Percentiles rank a stretch among this genome's conserved stretches.
Evolutionary conservation across 495 filamentous ascomycete genomes (phyloP).

Genomic region (Viridothelium virens): DNA sequence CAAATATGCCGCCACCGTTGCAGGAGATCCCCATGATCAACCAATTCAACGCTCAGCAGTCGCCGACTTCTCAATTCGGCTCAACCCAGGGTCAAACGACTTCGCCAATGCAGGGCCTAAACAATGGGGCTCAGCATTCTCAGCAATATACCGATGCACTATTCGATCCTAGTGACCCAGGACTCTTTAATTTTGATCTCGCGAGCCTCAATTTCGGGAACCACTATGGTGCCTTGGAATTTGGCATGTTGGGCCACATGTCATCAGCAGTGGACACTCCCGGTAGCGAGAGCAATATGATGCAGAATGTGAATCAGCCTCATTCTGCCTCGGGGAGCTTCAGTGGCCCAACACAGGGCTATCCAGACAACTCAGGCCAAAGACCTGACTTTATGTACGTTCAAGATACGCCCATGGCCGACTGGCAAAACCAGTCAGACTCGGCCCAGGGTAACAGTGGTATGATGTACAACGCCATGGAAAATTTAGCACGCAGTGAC

Average conservation of each 20-base stretch:
- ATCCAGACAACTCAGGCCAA: neutral
- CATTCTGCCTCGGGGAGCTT: neutral
- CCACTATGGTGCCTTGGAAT: conserved; percentile 87
- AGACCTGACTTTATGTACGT: conserved; percentile 1
- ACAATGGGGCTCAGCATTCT: conserved; percentile 31
- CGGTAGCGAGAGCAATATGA: conserved; percentile 49
- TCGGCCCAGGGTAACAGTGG: conserved; percentile 20
- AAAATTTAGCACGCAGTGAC: conserved; percentile 13
- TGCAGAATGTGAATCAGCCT: conserved; percentile 30
- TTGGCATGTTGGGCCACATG: conserved; percentile 92
- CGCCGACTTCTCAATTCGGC: conserved; percentile 30
- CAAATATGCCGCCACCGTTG: conserved; percentile 15
- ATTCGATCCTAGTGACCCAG: conserved; percentile 85
- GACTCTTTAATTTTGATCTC: conserved; percentile 86
- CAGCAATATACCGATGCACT: conserved; percentile 36
- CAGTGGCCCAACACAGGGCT: neutral
- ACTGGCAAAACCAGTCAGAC: conserved; percentile 21
- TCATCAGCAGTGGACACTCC: conserved; percentile 74
- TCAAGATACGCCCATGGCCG: neutral
- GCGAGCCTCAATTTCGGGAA: conserved; percentile 93
- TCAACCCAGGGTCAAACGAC: conserved; percentile 26
- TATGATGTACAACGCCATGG: conserved; percentile 2
- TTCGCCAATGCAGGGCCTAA: conserved; percentile 35
- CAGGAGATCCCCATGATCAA: conserved; percentile 22
- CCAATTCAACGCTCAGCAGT: conserved; percentile 25